phyloP scores from a whole-genome alignment of 176 grass and related monocot species.

The Urochloa ruziziensis region DNA sequence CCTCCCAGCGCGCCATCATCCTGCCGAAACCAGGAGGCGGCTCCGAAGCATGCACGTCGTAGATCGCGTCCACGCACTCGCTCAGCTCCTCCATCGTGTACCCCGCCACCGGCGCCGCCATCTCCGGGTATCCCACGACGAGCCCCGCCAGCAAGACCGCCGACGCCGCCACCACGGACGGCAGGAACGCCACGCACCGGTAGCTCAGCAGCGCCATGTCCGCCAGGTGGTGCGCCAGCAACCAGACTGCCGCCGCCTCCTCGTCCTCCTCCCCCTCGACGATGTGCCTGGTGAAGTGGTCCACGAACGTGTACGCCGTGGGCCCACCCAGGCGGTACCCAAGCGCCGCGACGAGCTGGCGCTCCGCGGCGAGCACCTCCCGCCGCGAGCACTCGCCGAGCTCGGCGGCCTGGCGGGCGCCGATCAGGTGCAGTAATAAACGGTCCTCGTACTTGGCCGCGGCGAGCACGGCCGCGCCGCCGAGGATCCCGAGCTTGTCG shows the following conservation, averaged over 20 bases:
- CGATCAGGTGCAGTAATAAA: background rate
- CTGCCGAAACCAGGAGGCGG: background rate
- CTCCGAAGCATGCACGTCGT: no score
- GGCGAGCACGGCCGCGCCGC: background rate
- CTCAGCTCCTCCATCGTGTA: no score
- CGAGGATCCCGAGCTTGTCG: background rate
- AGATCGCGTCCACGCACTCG: no score
- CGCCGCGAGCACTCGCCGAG: background rate
- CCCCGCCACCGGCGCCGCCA: no score
- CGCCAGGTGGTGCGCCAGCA: background rate
- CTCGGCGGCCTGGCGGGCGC: background rate
- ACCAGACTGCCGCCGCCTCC: background rate
- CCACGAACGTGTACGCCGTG: slow-evolving; percentile 26
- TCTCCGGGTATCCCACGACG: background rate
- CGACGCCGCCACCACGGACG: background rate
- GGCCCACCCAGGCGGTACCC: slow-evolving; percentile 21
- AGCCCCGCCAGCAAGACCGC: background rate
- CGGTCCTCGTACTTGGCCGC: slow-evolving; percentile 11
- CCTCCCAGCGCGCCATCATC: background rate
- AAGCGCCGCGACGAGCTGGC: background rate
- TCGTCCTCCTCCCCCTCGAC: background rate
- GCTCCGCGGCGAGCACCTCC: background rate
- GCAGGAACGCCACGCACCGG: background rate
- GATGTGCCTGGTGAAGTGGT: background rate
- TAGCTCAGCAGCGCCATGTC: background rate